Base-by-base conservation (phyloP, 768 basidiomycete species). In the Tylopilus subfusipes region DNA sequence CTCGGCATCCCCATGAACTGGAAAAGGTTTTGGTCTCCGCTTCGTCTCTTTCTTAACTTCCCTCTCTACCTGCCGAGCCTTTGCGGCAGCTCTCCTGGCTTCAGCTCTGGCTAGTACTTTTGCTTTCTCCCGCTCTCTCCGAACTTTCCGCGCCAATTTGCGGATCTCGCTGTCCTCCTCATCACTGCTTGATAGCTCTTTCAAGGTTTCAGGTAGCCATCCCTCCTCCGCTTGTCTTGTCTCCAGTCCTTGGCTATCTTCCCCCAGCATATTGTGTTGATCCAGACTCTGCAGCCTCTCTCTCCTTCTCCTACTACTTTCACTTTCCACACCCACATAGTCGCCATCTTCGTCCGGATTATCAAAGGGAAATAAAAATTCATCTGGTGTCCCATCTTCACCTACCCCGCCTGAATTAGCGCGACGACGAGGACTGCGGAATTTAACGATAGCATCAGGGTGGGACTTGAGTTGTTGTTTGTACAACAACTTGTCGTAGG, bases 361-460 rank as follows among this genome's bases (percentile, higher is more conserved):
- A 42, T 59, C 66, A 3, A 58, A 25, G 10, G 59, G 52, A 36
- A 62, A 52, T 7, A 65, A 57, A 12, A 71, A 70, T 27, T 73
- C 71, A 44, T 65, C 63, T 33, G 69, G 68, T 3, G 59, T 68
- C 27, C 69, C 73, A 19, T 72, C 71, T 30, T 60, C 63, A 13
- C 60, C 64, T 3, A 58, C 57, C 39, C 63, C 65, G 6, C 60
- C 53, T 58, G 70, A 69, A 34, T 62, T 65, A 53, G 50, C 19
- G 45, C n/a, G 63, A 29, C 57, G 65, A n/a, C 33, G 63, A 21
- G 75, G 73, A 62, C 75, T 76, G 44, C 63, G 68, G 24, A 76
- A 52, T 52, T 79, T 82, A 42, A 90, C 76, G 40, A 90, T 81
- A 2, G 88, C 88, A 21, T 90, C 89, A 3, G 86, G 88, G 56